phyloP scores from a whole-genome alignment of 768 basidiomycete species.

The Mycena floridula region DNA sequence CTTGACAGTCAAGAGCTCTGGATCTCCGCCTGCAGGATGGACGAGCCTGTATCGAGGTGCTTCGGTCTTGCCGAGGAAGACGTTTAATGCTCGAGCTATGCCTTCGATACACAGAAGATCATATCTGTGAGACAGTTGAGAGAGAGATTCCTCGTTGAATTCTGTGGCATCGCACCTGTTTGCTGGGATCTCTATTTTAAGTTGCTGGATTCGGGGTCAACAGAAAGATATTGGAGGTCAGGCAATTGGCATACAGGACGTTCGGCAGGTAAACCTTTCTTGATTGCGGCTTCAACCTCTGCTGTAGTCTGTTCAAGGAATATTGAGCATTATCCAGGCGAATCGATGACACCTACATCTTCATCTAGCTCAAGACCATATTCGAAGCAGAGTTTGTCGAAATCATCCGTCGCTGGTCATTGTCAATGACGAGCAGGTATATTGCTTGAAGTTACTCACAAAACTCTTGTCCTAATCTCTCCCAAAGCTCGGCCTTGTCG shows the following conservation, averaged over 20 bases:
- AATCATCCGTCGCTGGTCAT: conserved; percentile 78
- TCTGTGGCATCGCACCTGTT: conserved; percentile 71
- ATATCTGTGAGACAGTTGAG: conserved; percentile 55
- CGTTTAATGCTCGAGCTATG: conserved; percentile 77
- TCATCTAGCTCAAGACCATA: conserved; percentile 98
- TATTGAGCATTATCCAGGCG: not conserved
- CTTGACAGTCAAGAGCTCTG: conserved; percentile 57
- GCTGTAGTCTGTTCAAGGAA: conserved; percentile 63
- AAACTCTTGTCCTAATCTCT: conserved; percentile 76
- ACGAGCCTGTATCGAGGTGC: conserved; percentile 70
- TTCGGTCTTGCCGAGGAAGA: conserved; percentile 68
- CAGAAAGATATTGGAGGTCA: conserved; percentile 2
- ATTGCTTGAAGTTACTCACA: conserved; percentile 38
- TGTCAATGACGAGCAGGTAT: conserved; percentile 11
- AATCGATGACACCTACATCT: conserved; percentile 62
- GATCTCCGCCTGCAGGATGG: conserved; percentile 65
- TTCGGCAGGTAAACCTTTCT: conserved; percentile 80
- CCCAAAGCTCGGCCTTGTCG: conserved; percentile 93
- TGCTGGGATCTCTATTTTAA: conserved; percentile 99
- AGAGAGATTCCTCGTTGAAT: not conserved
- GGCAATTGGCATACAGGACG: conserved; percentile 53
- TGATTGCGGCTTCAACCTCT: conserved; percentile 76
- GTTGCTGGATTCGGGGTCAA: conserved; percentile 49
- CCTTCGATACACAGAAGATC: conserved; percentile 98
- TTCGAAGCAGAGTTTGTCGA: conserved; percentile 93